Evolutionary conservation across 768 basidiomycete genomes (phyloP).

Genomic region (Agaricus subrufescens): DNA sequence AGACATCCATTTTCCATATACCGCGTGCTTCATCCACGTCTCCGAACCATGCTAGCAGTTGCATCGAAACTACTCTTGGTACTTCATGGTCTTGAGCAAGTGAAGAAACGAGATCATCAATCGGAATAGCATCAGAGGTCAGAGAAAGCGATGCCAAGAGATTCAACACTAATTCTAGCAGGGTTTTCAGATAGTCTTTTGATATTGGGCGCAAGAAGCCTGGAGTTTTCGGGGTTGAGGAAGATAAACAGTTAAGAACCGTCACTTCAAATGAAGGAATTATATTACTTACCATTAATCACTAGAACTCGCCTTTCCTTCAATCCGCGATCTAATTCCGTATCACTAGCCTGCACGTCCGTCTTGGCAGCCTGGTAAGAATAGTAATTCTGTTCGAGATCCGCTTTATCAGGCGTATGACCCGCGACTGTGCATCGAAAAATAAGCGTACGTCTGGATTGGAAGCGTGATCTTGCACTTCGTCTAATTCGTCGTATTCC

Average conservation of each 20-base stretch:
- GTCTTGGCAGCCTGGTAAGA: conserved; percentile 59
- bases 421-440: conserved; percentile 3
- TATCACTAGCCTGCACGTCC: conserved; percentile 79
- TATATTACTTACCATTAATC: conserved; percentile 49
- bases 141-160: conserved; percentile 62
- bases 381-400: conserved; percentile 17
- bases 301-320: conserved; percentile 67
- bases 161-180: conserved; percentile 75
- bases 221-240: conserved; percentile 19
- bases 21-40: conserved; percentile 35
- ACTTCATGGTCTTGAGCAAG: conserved; percentile 76
- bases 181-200: conserved; percentile 54
- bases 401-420: background rate
- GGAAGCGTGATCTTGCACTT: conserved; percentile 44
- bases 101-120: conserved; percentile 53
- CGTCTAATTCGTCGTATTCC: conserved; percentile 74
- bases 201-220: conserved; percentile 74
- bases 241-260: background rate
- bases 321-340: conserved; percentile 62
- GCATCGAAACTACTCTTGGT: conserved; percentile 49
- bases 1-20: conserved; percentile 64
- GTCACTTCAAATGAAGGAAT: background rate
- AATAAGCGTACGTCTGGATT: conserved; percentile 15
- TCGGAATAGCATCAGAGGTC: conserved; percentile 43
- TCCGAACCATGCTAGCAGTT: conserved; percentile 86